These are phyloP conservation scores for Gracilariopsis chorda DNA, from an alignment of 23 red algal genomes.

Conservation along the genomic window DNA sequence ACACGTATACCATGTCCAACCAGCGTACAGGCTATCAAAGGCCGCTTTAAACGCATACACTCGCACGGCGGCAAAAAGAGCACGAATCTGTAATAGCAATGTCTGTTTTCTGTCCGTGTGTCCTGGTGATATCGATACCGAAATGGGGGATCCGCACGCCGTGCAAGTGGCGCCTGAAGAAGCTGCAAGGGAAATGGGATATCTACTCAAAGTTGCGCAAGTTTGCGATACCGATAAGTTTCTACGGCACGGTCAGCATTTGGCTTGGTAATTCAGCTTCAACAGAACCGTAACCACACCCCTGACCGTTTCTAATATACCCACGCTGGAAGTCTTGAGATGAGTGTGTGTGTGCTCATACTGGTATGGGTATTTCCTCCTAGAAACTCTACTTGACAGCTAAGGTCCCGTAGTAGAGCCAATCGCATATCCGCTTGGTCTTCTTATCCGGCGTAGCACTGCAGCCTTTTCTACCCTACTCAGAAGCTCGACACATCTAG, in stretches of 20 bases:
- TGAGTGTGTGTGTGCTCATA: too few species aligned
- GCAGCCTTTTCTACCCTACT: too few species aligned
- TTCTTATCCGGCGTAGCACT: too few species aligned
- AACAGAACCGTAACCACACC: too few species aligned
- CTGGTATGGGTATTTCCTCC: too few species aligned
- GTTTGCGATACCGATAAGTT: not conserved
- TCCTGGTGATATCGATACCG: constrained; percentile 49
- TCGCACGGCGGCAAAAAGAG: not conserved
- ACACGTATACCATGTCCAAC: constrained; percentile 25
- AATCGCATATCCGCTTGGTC: too few species aligned
- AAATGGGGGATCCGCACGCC: not conserved
- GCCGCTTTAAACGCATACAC: constrained; percentile 49
- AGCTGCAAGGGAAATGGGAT: constrained; percentile 13
- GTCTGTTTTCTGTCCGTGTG: constrained; percentile 34
- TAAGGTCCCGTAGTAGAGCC: too few species aligned
- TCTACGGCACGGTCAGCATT: not conserved
- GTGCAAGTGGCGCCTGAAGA: not conserved
- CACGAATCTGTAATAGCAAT: not conserved
- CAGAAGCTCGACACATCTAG: too few species aligned
- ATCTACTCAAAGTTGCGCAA: not conserved
- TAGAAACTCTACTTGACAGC: too few species aligned
- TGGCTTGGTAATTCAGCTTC: not conserved
- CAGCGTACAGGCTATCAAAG: constrained; percentile 68
- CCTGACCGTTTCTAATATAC: too few species aligned
- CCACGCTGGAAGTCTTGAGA: too few species aligned